Percentiles rank a stretch among this genome's conserved stretches.
Evolutionary conservation across 2,329 filamentous ascomycete genomes (phyloP).

Genomic region (Dactylellina leptospora): DNA sequence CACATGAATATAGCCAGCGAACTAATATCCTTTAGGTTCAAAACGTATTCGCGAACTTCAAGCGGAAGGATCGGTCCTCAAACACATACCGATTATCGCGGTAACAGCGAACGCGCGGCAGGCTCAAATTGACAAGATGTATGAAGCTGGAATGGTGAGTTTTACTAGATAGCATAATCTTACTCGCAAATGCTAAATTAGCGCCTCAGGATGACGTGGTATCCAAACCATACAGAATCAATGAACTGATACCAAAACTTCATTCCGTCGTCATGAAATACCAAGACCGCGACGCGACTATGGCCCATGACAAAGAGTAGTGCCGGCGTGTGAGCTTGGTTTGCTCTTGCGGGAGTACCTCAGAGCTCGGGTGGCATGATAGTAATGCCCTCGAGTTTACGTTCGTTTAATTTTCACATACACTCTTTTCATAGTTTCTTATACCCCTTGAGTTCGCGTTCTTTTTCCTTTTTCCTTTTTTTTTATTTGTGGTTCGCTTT

Average conservation of each 20-base stretch:
- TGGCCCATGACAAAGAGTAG: slow-evolving; percentile 8
- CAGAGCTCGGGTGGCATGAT: slow-evolving; percentile 1
- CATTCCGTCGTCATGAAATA: slow-evolving; percentile 41
- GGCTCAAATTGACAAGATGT: slow-evolving; percentile 51
- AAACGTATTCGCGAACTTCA: slow-evolving; percentile 59
- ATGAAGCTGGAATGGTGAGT: slow-evolving; percentile 49
- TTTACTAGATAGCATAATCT: not conserved
- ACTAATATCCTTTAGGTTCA: slow-evolving; percentile 17
- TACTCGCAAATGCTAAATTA: not conserved
- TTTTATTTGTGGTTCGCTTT: not conserved
- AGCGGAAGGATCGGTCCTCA: slow-evolving; percentile 57
- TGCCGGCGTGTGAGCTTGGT: not conserved
- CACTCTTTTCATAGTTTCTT: not conserved
- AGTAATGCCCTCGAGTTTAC: too few species aligned
- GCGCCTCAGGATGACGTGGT: slow-evolving; percentile 41
- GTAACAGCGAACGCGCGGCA: slow-evolving; percentile 63
- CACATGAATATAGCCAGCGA: not conserved
- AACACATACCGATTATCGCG: slow-evolving; percentile 63
- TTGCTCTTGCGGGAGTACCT: slow-evolving; percentile 16
- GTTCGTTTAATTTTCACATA: too few species aligned
- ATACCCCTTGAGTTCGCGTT: not conserved
- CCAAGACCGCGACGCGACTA: not conserved
- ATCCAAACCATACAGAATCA: slow-evolving; percentile 51
- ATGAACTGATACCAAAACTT: slow-evolving; percentile 48
- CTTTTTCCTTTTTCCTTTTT: not conserved